Evolutionary conservation across 1,284 basidiomycete species (phyloP).

Genomic region (Cryptococcus deneoformans): DNA sequence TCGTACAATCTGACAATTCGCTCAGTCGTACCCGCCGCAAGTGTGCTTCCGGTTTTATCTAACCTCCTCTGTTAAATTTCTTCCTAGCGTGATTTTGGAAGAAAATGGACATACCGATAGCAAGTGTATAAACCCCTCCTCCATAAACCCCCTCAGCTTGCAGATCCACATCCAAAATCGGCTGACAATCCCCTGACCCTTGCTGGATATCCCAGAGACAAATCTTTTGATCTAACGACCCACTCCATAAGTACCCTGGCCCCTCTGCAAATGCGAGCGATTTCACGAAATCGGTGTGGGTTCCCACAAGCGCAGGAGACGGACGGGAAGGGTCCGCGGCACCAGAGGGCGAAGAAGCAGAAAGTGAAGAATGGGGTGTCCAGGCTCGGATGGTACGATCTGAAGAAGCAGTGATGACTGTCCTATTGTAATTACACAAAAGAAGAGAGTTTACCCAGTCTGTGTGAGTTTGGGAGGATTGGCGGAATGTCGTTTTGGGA

Average conservation of each 20-base stretch:
- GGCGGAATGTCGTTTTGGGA: constrained; percentile 60
- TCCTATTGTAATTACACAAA: constrained; percentile 90
- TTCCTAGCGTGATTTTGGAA: not conserved
- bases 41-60: constrained; percentile 72
- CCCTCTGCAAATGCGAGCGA: constrained; percentile 75
- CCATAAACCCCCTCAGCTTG: constrained; percentile 53
- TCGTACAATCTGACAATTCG: constrained; percentile 90
- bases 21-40: constrained; percentile 90
- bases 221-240: constrained; percentile 89
- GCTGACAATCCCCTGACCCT: constrained; percentile 39
- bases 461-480: constrained; percentile 78
- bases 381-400: constrained; percentile 94
- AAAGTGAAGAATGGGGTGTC: constrained; percentile 69
- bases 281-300: constrained; percentile 88
- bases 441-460: constrained; percentile 98
- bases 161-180: constrained; percentile 42
- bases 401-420: constrained; percentile 91
- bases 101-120: constrained; percentile 52
- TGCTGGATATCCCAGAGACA: constrained; percentile 88
- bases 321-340: constrained; percentile 53
- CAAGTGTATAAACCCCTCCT: constrained; percentile 74
- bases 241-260: constrained; percentile 84
- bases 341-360: too few species aligned
- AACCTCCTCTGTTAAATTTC: not conserved
- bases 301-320: constrained; percentile 66